Evolutionary conservation across 768 basidiomycete species (phyloP), one percentile per base, ranked within the genome.

Genomic region (Scleroderma citrinum): DNA sequence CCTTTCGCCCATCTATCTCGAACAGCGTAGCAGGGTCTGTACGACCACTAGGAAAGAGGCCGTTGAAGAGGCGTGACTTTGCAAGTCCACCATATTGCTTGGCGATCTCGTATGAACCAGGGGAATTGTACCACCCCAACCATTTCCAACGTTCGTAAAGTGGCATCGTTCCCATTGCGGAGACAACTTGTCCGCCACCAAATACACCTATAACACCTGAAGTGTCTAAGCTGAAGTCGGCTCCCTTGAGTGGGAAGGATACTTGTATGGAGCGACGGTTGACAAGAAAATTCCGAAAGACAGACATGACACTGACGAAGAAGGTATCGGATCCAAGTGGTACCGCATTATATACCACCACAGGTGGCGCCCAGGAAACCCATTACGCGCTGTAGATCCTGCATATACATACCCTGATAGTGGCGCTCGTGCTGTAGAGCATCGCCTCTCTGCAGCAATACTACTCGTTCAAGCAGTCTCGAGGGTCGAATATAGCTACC

Each of bases 121-220:
- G 69, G 7, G 65, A 67, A 38, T 70, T 71, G 45, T 71, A 67
- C 64, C 62, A 69, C 7, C 69, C 68, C 3, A 69, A 29, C 63
- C 60, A 71, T 41, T 32, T 59, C 56, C 67, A 55, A 1, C 61
- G 64, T n/a, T 49, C 29, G 54, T 62, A 64, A 2, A 70, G 35
- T 40, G 68, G 68, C 1, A 70, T 59, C 20, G 67, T 64, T 6
- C 62, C 57, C 69, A 71, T 71, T 19, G 69, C 69, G 14, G 69
- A 60, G 31, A 71, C 57, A 11, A 69, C 65, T 32, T 69, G 69
- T 20, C 68, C 67, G 11, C 69, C 69, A 29, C 69, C 69, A 14
- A 70, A 68, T 38, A 70, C 67, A 1, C 67, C 67, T 5, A 29
- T 8, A 2, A 69, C 56, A 7, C 68, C 68, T 10, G 65, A 61